phyloP scores from a whole-genome alignment of 139 green algal genomes.

The Coelastrella sp. region DNA sequence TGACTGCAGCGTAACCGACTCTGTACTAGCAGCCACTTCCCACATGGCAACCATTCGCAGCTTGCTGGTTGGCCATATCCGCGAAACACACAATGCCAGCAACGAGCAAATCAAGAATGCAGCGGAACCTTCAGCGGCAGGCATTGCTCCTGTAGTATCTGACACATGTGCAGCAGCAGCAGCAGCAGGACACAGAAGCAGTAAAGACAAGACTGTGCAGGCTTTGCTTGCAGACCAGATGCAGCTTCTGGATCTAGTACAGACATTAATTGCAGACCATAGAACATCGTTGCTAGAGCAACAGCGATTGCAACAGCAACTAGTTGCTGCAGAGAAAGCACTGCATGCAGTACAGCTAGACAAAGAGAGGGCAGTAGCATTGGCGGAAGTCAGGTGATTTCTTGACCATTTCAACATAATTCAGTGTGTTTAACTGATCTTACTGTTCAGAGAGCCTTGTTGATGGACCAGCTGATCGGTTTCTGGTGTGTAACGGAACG shows the following conservation, averaged over 20 bases:
- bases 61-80: slow-evolving; percentile 32
- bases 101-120: not conserved
- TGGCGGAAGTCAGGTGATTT: slow-evolving; percentile 22
- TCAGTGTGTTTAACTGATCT: no score
- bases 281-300: slow-evolving; percentile 26
- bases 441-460: no score
- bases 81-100: not conserved
- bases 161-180: not conserved
- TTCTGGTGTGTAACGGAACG: no score
- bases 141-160: not conserved
- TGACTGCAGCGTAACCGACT: slow-evolving; percentile 27
- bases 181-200: not conserved
- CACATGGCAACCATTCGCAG: slow-evolving; percentile 16
- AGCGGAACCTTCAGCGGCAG: not conserved
- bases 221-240: slow-evolving; percentile 24
- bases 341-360: slow-evolving; percentile 16
- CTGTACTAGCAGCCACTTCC: slow-evolving; percentile 10
- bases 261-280: slow-evolving; percentile 28
- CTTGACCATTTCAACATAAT: not conserved
- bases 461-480: no score
- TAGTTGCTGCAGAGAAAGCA: not conserved
- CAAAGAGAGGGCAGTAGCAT: slow-evolving; percentile 23
- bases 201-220: slow-evolving; percentile 13
- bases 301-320: slow-evolving; percentile 30
- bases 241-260: slow-evolving; percentile 32